phyloP scores from a whole-genome alignment of 2,329 filamentous ascomycete species.

The Dactylellina leptospora region DNA sequence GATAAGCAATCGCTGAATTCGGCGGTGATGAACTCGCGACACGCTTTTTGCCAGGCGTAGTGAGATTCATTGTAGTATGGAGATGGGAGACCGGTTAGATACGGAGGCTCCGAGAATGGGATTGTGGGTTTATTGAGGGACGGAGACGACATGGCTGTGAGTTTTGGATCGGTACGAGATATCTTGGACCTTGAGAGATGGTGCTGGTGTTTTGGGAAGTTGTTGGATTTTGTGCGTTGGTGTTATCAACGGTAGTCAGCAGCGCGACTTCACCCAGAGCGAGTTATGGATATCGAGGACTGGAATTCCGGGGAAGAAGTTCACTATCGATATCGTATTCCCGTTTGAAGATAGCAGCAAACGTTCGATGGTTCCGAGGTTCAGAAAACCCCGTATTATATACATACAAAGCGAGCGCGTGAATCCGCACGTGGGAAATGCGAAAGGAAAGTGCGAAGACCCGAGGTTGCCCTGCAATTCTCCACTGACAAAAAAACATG shows the following conservation, averaged over 20 bases:
- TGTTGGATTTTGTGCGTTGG: constrained; percentile 53
- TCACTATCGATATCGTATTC: neutral
- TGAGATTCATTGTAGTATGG: constrained; percentile 76
- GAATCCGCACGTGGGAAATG: too few relatives aligned
- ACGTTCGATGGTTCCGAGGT: neutral
- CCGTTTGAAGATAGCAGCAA: too few relatives aligned
- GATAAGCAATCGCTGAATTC: constrained; percentile 71
- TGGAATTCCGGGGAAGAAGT: neutral
- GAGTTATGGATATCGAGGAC: neutral
- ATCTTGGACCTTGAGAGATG: neutral
- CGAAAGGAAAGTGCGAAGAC: too few relatives aligned
- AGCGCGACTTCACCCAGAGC: too few relatives aligned
- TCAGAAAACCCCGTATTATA: neutral
- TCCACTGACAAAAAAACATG: too few relatives aligned
- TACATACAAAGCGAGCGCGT: too few relatives aligned
- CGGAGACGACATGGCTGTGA: constrained; percentile 31
- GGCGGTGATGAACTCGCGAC: constrained; percentile 72
- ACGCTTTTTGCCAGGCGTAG: constrained; percentile 72
- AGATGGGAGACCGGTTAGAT: constrained; percentile 74
- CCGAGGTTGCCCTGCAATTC: neutral
- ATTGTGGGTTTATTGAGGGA: constrained; percentile 60
- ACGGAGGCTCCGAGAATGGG: constrained; percentile 78
- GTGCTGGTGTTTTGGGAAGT: neutral
- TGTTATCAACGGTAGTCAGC: neutral
- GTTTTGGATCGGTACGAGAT: constrained; percentile 2